These are phyloP conservation scores for Silene uniflora DNA, from an alignment of 148 eudicot species.

Conservation along the genomic window DNA sequence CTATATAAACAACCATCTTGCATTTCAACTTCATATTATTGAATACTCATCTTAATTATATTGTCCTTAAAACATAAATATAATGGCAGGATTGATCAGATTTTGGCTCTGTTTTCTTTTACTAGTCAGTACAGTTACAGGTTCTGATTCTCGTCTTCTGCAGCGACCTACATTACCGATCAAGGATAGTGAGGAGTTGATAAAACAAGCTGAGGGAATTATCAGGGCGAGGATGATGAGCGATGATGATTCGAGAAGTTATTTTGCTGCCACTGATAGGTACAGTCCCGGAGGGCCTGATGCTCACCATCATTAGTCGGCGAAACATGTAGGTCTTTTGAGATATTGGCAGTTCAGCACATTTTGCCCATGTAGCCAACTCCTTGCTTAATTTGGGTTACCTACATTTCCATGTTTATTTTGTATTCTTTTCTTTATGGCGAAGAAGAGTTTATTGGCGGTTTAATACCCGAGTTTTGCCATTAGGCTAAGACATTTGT, in stretches of 20 bases:
- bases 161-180: conserved; percentile 12
- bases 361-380: too few relatives aligned
- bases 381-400: too few relatives aligned
- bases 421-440: too few relatives aligned
- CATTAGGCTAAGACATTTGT: background rate
- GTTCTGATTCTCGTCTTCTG: conserved; percentile 16
- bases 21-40: background rate
- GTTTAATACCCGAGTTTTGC: background rate
- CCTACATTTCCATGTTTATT: too few relatives aligned
- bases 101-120: conserved; percentile 31
- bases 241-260: conserved; percentile 8
- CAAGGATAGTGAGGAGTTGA: conserved; percentile 17
- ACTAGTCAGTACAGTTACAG: conserved; percentile 19
- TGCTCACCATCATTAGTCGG: conserved; percentile 44
- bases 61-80: background rate
- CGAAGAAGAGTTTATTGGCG: too few relatives aligned
- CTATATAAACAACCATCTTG: conserved; percentile 3
- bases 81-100: conserved; percentile 28
- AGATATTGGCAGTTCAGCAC: too few relatives aligned
- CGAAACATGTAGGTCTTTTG: background rate
- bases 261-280: conserved; percentile 21
- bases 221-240: conserved; percentile 29
- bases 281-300: conserved; percentile 54
- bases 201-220: conserved; percentile 31
- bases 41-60: background rate